Conservation (phyloP, 345 rosid species). For the Excoecaria agallocha region DNA sequence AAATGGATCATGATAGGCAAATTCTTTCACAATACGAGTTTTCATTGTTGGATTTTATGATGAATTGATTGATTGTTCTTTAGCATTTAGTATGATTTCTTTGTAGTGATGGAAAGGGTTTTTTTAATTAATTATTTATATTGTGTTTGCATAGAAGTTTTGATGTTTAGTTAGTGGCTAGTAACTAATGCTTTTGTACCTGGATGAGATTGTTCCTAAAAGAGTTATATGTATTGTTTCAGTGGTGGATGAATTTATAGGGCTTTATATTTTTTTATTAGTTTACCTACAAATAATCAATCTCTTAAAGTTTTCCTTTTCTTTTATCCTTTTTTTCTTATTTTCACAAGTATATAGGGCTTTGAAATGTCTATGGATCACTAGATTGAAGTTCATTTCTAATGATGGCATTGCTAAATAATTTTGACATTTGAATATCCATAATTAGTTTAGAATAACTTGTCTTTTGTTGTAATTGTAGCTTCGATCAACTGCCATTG, state of each 20-base stretch:
- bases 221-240: neutral
- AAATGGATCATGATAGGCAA: constrained; percentile 88
- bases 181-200: neutral
- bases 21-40: constrained; percentile 66
- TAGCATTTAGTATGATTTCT: neutral
- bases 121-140: neutral
- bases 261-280: too few relatives aligned
- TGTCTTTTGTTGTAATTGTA: too few relatives aligned
- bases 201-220: neutral
- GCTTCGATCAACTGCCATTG: too few relatives aligned
- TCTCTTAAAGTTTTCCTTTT: neutral
- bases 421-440: too few relatives aligned
- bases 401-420: too few relatives aligned
- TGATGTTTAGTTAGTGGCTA: neutral
- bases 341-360: too few relatives aligned
- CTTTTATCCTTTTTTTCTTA: too few relatives aligned
- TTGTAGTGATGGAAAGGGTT: neutral
- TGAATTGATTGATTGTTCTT: neutral
- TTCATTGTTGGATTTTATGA: neutral
- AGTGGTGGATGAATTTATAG: neutral
- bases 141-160: neutral
- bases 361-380: too few relatives aligned
- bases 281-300: neutral
- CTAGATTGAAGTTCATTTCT: too few relatives aligned
- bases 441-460: too few relatives aligned